Evolutionary conservation across 2,329 filamentous ascomycete genomes (phyloP), one percentile per base, ranked within the genome.

Genomic region (Alternaria brassicae): DNA sequence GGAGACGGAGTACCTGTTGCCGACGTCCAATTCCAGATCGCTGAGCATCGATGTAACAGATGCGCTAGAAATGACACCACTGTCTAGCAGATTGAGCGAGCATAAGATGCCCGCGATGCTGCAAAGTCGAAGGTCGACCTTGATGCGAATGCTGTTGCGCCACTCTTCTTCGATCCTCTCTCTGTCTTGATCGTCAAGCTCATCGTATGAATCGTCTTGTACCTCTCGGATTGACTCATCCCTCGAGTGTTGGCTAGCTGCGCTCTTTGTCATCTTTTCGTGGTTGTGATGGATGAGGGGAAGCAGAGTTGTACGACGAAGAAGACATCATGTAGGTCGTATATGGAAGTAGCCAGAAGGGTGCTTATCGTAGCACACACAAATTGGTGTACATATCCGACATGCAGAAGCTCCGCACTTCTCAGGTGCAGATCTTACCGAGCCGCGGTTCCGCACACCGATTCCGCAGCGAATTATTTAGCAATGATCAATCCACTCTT

Each of bases 41-140:
- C 78, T 70, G 45, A 88, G 81, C 86, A 91, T 89, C 25, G 83
- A 87, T 0, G 89, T 91, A 9, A 91, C 89, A 1, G 88, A 87
- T 0, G 89, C 89, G 6, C 85, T 88, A 1, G 86, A 88, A 56
- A 91, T 88, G 66, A 91, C 88, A 39, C 88, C 88, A 48, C 85
- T 87, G 77, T 91, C 89, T 13, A 91, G 81, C 12, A 92, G 79
- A 72, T 91, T 89, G 58, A 91, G 81, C 62, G 85, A 87, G 77
- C 88, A 91, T 3, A 91, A 79, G n/a, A 91, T 82, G 1, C 88
- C 88, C 1, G 88, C 88, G 62, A 92, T 91, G 25, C 85, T 88
- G 77, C 89, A 91, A 3, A 91, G 80, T 23, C 89, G 84, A 42
- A 90, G 69, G 71, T 91, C 89, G 52, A 90, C 83, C 73, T 90